These are phyloP conservation scores for Corchorus olitorius DNA, from an alignment of 345 rosid genomes.

Conservation along the genomic window DNA sequence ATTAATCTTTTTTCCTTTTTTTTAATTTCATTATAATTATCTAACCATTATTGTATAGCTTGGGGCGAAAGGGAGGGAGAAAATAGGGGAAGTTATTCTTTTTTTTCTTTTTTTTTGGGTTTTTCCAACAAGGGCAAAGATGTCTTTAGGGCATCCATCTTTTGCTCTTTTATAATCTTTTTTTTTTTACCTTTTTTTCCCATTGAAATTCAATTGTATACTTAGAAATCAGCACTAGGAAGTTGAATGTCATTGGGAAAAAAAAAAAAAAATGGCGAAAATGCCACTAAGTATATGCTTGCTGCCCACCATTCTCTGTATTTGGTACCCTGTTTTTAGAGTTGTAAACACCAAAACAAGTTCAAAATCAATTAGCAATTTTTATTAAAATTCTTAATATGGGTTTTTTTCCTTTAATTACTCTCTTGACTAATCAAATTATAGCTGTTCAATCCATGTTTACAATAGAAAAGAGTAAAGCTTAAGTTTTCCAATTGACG, in stretches of 20 bases:
- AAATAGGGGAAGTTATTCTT: conserved; percentile 1
- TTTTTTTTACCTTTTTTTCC: background rate
- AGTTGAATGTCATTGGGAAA: conserved; percentile 5
- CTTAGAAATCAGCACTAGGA: background rate
- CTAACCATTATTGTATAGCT: conserved; percentile 12
- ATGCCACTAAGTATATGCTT: background rate
- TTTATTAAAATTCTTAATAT: background rate
- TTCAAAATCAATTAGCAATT: background rate
- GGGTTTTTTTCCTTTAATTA: background rate
- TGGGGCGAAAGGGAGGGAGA: background rate
- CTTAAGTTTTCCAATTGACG: conserved; percentile 7
- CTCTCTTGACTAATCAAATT: background rate
- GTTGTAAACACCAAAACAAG: background rate
- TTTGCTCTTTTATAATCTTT: background rate
- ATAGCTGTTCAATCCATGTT: background rate
- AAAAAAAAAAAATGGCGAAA: conserved; percentile 8
- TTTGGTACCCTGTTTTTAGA: conserved; percentile 13
- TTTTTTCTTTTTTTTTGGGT: background rate
- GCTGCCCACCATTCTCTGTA: background rate
- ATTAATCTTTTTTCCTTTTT: background rate
- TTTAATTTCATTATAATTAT: background rate
- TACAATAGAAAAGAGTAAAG: background rate
- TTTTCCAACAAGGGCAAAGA: background rate
- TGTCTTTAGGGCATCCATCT: background rate
- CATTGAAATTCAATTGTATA: background rate